Conservation (phyloP, 2,329 filamentous ascomycete species). For the Domatiomyces globalis region DNA sequence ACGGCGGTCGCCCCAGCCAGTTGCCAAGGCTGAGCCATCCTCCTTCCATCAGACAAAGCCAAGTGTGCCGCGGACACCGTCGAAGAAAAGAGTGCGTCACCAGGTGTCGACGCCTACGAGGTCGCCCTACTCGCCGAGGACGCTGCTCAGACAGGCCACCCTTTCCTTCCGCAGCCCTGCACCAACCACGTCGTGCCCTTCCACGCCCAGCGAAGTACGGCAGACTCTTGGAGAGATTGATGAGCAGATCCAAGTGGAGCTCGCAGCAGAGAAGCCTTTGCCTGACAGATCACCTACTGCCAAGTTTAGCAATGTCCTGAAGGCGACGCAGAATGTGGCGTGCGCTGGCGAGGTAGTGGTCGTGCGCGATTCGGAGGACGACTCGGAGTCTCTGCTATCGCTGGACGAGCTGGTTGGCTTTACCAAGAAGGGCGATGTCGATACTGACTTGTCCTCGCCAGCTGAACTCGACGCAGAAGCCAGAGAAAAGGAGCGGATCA, state of each 20-base stretch:
- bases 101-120: neutral
- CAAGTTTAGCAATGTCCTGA: conserved; percentile 14
- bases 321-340: conserved; percentile 38
- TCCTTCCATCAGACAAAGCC: conserved; percentile 5
- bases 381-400: conserved; percentile 42
- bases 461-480: conserved; percentile 9
- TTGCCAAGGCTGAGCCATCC: conserved; percentile 12
- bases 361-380: conserved; percentile 58
- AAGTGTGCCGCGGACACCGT: conserved; percentile 1
- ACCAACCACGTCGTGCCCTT: neutral
- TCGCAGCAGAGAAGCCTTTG: neutral
- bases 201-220: neutral
- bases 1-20: conserved; percentile 11
- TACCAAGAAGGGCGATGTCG: conserved; percentile 13
- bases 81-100: conserved; percentile 1
- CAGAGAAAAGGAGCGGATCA: conserved; percentile 11
- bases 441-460: conserved; percentile 8
- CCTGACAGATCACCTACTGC: conserved; percentile 19
- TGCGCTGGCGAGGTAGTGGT: conserved; percentile 38
- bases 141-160: conserved; percentile 6
- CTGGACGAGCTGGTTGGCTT: conserved; percentile 36
- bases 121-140: conserved; percentile 6
- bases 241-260: conserved; percentile 3
- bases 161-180: neutral
- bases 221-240: conserved; percentile 6